phyloP scores from a whole-genome alignment of 164 flowering plant genomes.

The Stephania yunnanensis region DNA sequence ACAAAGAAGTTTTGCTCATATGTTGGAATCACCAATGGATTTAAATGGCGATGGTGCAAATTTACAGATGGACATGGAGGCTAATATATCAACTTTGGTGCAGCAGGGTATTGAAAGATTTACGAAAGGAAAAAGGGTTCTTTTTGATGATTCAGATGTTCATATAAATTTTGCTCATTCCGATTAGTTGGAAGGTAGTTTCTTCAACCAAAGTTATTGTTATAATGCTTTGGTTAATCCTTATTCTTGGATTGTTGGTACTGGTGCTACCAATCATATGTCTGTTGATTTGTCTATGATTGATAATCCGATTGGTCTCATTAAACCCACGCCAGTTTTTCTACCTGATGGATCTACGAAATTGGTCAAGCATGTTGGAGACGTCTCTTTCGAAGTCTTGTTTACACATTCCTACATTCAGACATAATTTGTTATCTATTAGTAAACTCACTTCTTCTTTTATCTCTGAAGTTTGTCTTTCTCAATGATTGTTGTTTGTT shows the following conservation, averaged over 20 bases:
- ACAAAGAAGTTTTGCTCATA: too few relatives aligned
- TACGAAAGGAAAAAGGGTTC: too few relatives aligned
- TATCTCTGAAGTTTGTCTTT: background rate
- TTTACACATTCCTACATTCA: background rate
- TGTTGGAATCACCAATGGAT: too few relatives aligned
- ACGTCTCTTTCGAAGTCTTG: background rate
- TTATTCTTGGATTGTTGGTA: background rate
- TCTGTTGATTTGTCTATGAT: too few relatives aligned
- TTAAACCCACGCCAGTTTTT: background rate
- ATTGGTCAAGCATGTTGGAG: background rate
- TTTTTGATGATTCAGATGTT: too few relatives aligned
- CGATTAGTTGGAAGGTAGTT: background rate
- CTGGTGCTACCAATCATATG: background rate
- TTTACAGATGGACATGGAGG: too few relatives aligned
- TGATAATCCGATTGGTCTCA: background rate
- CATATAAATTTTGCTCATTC: too few relatives aligned
- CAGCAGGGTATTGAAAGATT: too few relatives aligned
- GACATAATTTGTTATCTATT: background rate
- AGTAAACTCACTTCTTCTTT: background rate
- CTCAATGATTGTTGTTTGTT: background rate
- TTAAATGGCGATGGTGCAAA: too few relatives aligned
- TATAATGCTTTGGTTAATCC: background rate
- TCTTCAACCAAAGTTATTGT: too few relatives aligned
- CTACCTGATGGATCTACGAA: background rate
- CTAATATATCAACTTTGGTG: too few relatives aligned